Base-by-base conservation (phyloP, 768 basidiomycete genomes). In the Russula abietina region DNA sequence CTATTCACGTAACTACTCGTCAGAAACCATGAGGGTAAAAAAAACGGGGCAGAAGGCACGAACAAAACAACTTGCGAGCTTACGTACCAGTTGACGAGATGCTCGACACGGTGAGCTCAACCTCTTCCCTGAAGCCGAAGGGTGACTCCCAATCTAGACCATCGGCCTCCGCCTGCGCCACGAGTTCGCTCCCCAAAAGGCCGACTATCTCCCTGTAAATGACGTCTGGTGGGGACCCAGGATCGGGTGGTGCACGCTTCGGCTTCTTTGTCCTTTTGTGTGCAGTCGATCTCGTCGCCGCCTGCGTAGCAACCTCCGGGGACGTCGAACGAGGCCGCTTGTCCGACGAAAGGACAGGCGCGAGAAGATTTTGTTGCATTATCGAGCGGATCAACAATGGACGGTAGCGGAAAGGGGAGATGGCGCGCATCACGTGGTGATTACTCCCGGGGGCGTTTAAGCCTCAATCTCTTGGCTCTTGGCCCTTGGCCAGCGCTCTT, bases 171-270 rank as follows among this genome's bases (percentile, higher is more conserved):
- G 82, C 76, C 16, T 74, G 71, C 30, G 83, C 78, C 0, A 88
- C 83, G 9, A 74, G 75, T 17, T 84, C 82, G 50, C 75, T 58
- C 2, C 91, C 92, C 2, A 97, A 75, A 4, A 93, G 76, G 3
- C 76, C 78, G 33, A 82, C 70, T 26, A 94, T 80, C 61, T 97
- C 93, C 54, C 79, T 81, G 74, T 81, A 84, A 32, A 90, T 75
- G 12, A 94, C 88, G 69, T 93, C 91, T 26, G 87, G 88, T 17
- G 82, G 67, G 3, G 91, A 87, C 69, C 81, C 88, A 0, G 81
- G 77, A 53, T 91, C 91, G 1, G 85, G 83, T 2, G 80, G 62
- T 2, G 69, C 56, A 30, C 70, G 67, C 59, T 70, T 72, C 71
- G 48, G 78, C 70, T 66, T 77, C 75, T 74, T 78, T 73, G 66